These are phyloP conservation scores for Calonectria pteridis DNA, from an alignment of 2,329 filamentous ascomycete species.

Conservation along the genomic window DNA sequence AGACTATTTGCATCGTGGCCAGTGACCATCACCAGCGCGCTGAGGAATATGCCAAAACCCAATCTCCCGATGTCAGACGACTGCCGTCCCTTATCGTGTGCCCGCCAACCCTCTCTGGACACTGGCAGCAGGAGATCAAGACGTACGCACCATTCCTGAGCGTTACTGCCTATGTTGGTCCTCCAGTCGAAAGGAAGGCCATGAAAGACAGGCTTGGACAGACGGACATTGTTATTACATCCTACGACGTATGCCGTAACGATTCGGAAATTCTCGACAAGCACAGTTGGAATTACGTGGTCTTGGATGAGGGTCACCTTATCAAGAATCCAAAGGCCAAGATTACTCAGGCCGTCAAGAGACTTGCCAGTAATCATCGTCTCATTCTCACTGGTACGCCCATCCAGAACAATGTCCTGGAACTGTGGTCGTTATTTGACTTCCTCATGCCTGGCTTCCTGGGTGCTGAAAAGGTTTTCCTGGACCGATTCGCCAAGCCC, in stretches of 20 bases:
- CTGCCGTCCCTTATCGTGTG: slow-evolving; percentile 95
- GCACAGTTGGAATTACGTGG: slow-evolving; percentile 96
- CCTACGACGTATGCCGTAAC: slow-evolving; percentile 97
- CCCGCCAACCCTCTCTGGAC: slow-evolving; percentile 93
- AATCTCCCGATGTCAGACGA: slow-evolving; percentile 80
- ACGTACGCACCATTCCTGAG: slow-evolving; percentile 95
- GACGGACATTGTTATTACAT: slow-evolving; percentile 95
- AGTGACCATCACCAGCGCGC: slow-evolving; percentile 96
- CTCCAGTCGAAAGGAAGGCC: slow-evolving; percentile 82
- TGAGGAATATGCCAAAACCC: slow-evolving; percentile 88
- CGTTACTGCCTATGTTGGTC: slow-evolving; percentile 91
- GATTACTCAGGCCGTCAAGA: slow-evolving; percentile 93
- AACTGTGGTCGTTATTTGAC: slow-evolving; percentile 98
- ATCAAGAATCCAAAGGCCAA: slow-evolving; percentile 99
- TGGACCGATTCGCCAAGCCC: slow-evolving; percentile 94
- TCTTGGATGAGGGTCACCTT: slow-evolving; percentile 95
- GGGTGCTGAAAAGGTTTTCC: slow-evolving; percentile 93
- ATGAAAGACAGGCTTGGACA: slow-evolving; percentile 77
- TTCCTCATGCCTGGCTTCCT: slow-evolving; percentile 99
- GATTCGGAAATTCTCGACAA: slow-evolving; percentile 87
- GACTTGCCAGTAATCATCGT: slow-evolving; percentile 89
- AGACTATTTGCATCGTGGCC: slow-evolving; percentile 97
- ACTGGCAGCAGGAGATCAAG: slow-evolving; percentile 98
- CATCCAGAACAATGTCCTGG: slow-evolving; percentile 97
- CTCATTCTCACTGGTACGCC: slow-evolving; percentile 97